phyloP scores from a whole-genome alignment of 305 asterid genomes.

The Fraxinus sp. region DNA sequence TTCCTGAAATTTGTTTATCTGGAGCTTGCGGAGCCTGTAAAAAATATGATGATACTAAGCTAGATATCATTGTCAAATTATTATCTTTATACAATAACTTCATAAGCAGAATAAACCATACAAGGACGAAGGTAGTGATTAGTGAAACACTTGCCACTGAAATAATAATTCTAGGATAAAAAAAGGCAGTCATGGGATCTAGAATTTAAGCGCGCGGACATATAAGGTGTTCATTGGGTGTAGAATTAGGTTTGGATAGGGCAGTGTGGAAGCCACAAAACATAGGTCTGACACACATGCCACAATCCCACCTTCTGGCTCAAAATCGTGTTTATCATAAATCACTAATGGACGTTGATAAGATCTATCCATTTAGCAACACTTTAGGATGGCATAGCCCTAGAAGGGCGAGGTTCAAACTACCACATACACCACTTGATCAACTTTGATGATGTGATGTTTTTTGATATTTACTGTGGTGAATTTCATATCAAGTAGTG shows the following conservation, averaged over 20 bases:
- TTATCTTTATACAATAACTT: background rate
- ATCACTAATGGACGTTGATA: too few relatives aligned
- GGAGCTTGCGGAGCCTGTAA: slow-evolving; percentile 79
- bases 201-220: background rate
- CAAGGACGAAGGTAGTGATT: background rate
- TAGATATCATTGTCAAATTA: slow-evolving; percentile 2
- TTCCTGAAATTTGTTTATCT: slow-evolving; percentile 60
- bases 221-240: too few relatives aligned
- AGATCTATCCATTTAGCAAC: too few relatives aligned
- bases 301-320: too few relatives aligned
- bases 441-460: too few relatives aligned
- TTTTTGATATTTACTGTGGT: too few relatives aligned
- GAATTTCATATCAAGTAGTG: too few relatives aligned
- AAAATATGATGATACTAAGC: background rate
- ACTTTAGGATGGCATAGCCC: too few relatives aligned
- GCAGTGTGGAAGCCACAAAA: background rate
- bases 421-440: too few relatives aligned
- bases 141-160: background rate
- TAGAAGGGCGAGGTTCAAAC: too few relatives aligned
- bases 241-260: too few relatives aligned
- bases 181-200: background rate
- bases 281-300: background rate
- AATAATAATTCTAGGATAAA: background rate
- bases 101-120: background rate
- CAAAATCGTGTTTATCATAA: background rate